These are phyloP conservation scores for Trametes elegans DNA, from an alignment of 768 basidiomycete genomes.

Conservation along the genomic window DNA sequence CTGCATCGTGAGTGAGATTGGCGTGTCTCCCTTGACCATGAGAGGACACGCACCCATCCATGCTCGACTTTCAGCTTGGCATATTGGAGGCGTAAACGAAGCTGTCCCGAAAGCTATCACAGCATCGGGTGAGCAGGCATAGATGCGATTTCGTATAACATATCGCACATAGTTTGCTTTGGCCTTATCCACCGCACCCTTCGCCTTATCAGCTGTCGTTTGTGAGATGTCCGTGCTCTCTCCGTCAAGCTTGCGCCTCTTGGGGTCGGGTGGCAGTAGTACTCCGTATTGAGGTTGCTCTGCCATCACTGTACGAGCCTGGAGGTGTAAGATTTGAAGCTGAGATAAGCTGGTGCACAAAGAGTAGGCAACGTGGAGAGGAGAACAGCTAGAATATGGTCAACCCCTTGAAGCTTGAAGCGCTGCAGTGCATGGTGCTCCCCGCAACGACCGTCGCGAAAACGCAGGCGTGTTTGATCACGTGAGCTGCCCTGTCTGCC, in stretches of 20 bases:
- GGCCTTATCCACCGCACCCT: slow-evolving; percentile 5
- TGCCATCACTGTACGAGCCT: not conserved
- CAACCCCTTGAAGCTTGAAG: no score
- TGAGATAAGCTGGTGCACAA: no score
- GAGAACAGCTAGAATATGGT: no score
- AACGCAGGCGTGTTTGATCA: slow-evolving; percentile 14
- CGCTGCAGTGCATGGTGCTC: not conserved
- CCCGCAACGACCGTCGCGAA: slow-evolving; percentile 12
- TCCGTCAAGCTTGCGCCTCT: slow-evolving; percentile 4
- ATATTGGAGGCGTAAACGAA: slow-evolving; percentile 74
- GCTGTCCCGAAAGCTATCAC: slow-evolving; percentile 73
- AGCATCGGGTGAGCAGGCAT: not conserved
- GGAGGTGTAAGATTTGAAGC: no score
- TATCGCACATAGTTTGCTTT: slow-evolving; percentile 13
- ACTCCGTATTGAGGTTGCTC: not conserved
- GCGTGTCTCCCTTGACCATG: no score
- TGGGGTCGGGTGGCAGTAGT: not conserved
- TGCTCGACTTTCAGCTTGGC: slow-evolving; percentile 78
- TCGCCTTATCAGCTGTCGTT: not conserved
- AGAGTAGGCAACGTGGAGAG: no score
- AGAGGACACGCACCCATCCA: slow-evolving; percentile 70
- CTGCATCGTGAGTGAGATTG: slow-evolving; percentile 34
- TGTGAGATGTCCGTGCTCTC: not conserved
- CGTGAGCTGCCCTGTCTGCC: slow-evolving; percentile 7
- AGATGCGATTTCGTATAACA: not conserved